These are phyloP conservation scores for Venturia carpophila DNA, from an alignment of 2,329 filamentous ascomycete genomes.

Conservation along the genomic window DNA sequence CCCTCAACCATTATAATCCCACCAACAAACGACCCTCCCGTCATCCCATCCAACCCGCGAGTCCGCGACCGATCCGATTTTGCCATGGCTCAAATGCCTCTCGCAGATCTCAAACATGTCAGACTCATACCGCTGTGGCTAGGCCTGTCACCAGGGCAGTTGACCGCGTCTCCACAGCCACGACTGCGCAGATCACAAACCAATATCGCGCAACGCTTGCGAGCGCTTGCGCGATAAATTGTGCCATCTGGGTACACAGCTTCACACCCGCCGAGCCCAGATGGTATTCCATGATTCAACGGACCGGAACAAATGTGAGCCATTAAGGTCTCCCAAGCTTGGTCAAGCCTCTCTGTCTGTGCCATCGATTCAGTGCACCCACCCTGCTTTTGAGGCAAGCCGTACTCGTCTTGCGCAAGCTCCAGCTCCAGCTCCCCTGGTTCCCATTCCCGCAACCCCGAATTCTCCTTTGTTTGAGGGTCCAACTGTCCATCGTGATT, in stretches of 20 bases:
- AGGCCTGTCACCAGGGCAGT: neutral
- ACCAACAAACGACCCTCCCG: neutral
- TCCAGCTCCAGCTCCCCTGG: neutral
- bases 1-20: neutral
- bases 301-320: neutral
- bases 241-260: neutral
- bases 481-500: neutral
- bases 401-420: neutral
- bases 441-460: neutral
- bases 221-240: conserved; percentile 5
- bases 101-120: neutral
- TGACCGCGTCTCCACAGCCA: neutral
- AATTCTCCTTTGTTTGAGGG: neutral
- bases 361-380: neutral
- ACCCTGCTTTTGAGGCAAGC: neutral
- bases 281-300: neutral
- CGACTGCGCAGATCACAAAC: neutral
- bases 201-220: conserved; percentile 12
- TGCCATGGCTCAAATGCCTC: neutral
- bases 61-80: neutral
- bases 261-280: neutral
- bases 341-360: neutral
- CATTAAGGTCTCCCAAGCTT: neutral
- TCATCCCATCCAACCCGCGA: neutral
- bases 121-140: neutral